These are phyloP conservation scores for Canariomyces notabilis DNA, from an alignment of 2,329 filamentous ascomycete species.

Conservation along the genomic window DNA sequence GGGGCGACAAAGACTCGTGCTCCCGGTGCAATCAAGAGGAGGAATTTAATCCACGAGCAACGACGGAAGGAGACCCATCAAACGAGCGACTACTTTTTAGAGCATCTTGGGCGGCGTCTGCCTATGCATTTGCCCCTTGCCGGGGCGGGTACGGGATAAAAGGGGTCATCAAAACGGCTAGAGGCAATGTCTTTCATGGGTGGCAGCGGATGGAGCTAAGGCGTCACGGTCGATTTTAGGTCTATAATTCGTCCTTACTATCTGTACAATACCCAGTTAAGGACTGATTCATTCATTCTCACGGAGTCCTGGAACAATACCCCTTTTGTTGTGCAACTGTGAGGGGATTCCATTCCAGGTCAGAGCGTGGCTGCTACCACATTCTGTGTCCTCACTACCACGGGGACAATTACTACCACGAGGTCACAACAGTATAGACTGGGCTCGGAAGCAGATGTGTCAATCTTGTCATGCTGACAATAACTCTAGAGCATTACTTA, in stretches of 20 bases:
- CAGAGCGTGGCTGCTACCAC: too few relatives aligned
- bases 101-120: slow-evolving; percentile 3
- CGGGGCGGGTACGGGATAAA: neutral
- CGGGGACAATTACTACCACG: too few relatives aligned
- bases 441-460: too few relatives aligned
- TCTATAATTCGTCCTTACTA: neutral
- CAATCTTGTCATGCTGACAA: too few relatives aligned
- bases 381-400: too few relatives aligned
- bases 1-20: neutral
- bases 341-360: neutral
- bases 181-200: neutral
- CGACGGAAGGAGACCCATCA: neutral
- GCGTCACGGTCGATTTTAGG: slow-evolving; percentile 6
- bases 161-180: slow-evolving; percentile 4
- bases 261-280: neutral
- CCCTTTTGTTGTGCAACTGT: neutral
- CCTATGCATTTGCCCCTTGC: neutral
- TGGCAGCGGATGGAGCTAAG: slow-evolving; percentile 2
- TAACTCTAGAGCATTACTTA: neutral
- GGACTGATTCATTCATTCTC: neutral
- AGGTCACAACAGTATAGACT: too few relatives aligned
- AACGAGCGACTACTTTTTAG: neutral
- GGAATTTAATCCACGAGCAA: neutral
- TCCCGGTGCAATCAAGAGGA: neutral
- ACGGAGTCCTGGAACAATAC: slow-evolving; percentile 2